Percentiles rank a stretch among this genome's conserved stretches.
Evolutionary conservation across 2,329 filamentous ascomycete genomes (phyloP).

Genomic region (Colletotrichum shisoi): DNA sequence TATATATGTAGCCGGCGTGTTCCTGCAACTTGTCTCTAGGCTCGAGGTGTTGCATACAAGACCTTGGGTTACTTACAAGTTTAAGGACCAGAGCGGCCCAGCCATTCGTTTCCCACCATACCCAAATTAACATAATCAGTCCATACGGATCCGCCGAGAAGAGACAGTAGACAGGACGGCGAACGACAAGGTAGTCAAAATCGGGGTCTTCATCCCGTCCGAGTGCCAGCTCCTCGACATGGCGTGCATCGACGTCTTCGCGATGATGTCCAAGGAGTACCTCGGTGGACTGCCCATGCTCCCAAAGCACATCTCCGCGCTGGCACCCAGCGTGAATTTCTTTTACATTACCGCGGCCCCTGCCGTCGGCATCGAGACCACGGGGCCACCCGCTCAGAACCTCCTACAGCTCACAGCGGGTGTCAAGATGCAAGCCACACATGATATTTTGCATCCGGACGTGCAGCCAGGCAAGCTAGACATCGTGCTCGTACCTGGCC

Average conservation of each 20-base stretch:
- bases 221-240: slow-evolving; percentile 60
- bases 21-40: background rate
- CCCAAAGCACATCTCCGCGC: slow-evolving; percentile 50
- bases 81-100: background rate
- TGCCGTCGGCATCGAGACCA: slow-evolving; percentile 39
- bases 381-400: slow-evolving; percentile 40
- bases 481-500: slow-evolving; percentile 60
- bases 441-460: slow-evolving; percentile 54
- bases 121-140: background rate
- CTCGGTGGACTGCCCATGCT: slow-evolving; percentile 44
- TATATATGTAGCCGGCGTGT: background rate
- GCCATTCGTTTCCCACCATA: background rate
- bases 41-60: background rate
- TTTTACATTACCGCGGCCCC: slow-evolving; percentile 56
- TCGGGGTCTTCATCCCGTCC: slow-evolving; percentile 61
- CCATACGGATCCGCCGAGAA: background rate
- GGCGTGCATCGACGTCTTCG: slow-evolving; percentile 61
- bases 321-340: slow-evolving; percentile 55
- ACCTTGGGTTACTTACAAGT: background rate
- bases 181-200: slow-evolving; percentile 47
- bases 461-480: slow-evolving; percentile 62
- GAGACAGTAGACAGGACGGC: slow-evolving; percentile 32
- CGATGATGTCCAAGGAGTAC: slow-evolving; percentile 57
- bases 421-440: slow-evolving; percentile 51
- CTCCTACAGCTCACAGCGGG: slow-evolving; percentile 54